A percentile compares a stretch with the other conserved stretches of the same genome.
These are phyloP conservation scores for Stephanodiscus minutulus DNA, from an alignment of 108 stramenopile genomes.

Conservation along the genomic window DNA sequence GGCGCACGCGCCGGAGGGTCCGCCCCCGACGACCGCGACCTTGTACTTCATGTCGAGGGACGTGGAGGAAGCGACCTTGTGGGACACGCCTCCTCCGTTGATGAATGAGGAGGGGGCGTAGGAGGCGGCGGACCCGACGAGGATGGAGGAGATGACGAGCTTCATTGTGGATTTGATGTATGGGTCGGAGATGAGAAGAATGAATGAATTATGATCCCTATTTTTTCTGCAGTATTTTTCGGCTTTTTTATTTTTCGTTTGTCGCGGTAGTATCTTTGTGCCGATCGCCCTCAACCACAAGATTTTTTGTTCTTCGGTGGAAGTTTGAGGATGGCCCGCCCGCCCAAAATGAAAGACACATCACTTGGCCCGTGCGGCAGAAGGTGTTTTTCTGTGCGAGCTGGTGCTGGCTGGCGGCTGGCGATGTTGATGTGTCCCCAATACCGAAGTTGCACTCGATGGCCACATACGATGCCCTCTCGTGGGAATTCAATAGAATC, in stretches of 20 bases:
- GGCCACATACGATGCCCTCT: too few relatives aligned
- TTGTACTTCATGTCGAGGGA: constrained; percentile 87
- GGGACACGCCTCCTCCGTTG: constrained; percentile 30
- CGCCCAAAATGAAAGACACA: too few relatives aligned
- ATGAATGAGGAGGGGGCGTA: constrained; percentile 65
- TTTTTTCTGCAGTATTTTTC: background rate
- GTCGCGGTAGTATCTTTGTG: background rate
- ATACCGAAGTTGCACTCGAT: too few relatives aligned
- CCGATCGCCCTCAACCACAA: background rate
- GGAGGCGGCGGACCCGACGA: constrained; percentile 19
- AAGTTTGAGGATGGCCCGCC: background rate
- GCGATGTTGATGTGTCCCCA: too few relatives aligned
- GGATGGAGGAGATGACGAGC: constrained; percentile 12
- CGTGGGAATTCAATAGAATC: background rate
- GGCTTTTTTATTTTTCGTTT: too few relatives aligned
- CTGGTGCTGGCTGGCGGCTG: too few relatives aligned
- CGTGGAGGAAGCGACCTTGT: constrained; percentile 46
- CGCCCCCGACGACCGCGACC: constrained; percentile 96
- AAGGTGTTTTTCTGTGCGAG: too few relatives aligned
- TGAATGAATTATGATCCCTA: background rate
- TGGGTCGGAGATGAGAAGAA: background rate
- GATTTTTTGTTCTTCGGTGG: constrained; percentile 3
- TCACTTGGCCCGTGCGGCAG: too few relatives aligned
- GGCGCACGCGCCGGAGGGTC: constrained; percentile 96
- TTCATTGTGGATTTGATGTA: background rate